Conservation (phyloP, 2,329 filamentous ascomycete species). For the Sclerotinia sclerotiorum region DNA sequence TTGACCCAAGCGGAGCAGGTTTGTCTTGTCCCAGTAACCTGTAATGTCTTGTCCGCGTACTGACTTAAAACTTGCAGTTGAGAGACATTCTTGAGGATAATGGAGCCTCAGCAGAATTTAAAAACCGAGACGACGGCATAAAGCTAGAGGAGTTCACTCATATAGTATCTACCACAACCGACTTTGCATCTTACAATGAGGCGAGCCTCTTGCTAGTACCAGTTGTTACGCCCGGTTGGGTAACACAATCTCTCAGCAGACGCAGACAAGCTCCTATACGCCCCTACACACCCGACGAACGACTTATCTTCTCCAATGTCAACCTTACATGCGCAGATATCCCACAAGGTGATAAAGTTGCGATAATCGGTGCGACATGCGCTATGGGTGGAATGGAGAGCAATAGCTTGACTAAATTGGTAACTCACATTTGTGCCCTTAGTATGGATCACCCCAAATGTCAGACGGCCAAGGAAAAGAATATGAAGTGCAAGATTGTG, state of each 20-base stretch:
- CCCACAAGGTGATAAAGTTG: slow-evolving; percentile 83
- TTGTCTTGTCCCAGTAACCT: neutral
- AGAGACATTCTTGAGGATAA: slow-evolving; percentile 36
- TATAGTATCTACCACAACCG: slow-evolving; percentile 74
- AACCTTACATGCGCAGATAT: slow-evolving; percentile 81
- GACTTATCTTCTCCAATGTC: slow-evolving; percentile 85
- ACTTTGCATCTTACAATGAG: slow-evolving; percentile 83
- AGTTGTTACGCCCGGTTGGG: slow-evolving; percentile 81
- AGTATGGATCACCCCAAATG: slow-evolving; percentile 73
- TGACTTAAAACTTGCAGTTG: slow-evolving; percentile 27
- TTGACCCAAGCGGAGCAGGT: slow-evolving; percentile 24
- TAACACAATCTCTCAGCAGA: slow-evolving; percentile 67
- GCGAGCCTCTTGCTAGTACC: slow-evolving; percentile 77
- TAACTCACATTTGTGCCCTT: slow-evolving; percentile 87
- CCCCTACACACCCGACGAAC: slow-evolving; percentile 85
- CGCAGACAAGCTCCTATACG: slow-evolving; percentile 73
- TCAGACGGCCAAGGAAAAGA: slow-evolving; percentile 60
- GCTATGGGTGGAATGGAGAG: slow-evolving; percentile 85
- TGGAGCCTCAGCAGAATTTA: slow-evolving; percentile 42
- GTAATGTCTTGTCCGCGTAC: neutral
- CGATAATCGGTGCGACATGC: slow-evolving; percentile 84
- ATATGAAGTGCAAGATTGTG: slow-evolving; percentile 75
- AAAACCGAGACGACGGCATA: slow-evolving; percentile 44
- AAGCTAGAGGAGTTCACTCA: slow-evolving; percentile 55
- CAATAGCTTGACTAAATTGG: slow-evolving; percentile 66